Conservation (phyloP, 2,329 filamentous ascomycete species). For the Alternaria arbusti region DNA sequence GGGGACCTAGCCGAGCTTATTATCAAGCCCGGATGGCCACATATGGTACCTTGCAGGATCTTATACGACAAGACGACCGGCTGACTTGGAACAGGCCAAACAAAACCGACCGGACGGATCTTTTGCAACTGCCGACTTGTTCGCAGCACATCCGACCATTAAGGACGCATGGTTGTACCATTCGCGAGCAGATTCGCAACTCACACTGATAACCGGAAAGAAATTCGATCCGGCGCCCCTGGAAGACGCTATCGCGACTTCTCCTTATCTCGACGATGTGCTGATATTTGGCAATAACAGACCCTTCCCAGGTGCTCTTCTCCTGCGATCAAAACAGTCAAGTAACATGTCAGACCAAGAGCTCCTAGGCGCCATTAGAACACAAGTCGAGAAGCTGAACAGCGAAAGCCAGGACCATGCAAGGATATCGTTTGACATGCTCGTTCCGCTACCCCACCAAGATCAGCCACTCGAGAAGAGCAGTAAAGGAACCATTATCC, state of each 20-base stretch:
- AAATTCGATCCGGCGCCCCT: slow-evolving; percentile 71
- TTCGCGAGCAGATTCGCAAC: slow-evolving; percentile 65
- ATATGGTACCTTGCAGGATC: slow-evolving; percentile 46
- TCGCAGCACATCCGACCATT: slow-evolving; percentile 61
- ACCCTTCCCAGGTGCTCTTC: slow-evolving; percentile 62
- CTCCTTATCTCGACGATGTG: slow-evolving; percentile 58
- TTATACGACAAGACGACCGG: neutral
- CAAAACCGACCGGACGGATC: slow-evolving; percentile 65
- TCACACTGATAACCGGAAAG: slow-evolving; percentile 70
- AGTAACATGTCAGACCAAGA: slow-evolving; percentile 41
- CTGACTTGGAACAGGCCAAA: slow-evolving; percentile 51
- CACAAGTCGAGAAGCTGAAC: slow-evolving; percentile 58
- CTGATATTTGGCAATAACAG: slow-evolving; percentile 67
- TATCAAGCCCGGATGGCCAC: slow-evolving; percentile 63
- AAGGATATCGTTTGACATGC: slow-evolving; percentile 58
- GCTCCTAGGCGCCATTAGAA: slow-evolving; percentile 53
- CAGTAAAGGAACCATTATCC: slow-evolving; percentile 67
- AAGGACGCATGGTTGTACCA: slow-evolving; percentile 67
- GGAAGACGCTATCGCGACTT: slow-evolving; percentile 61
- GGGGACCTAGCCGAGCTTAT: slow-evolving; percentile 60
- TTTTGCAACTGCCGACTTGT: slow-evolving; percentile 69
- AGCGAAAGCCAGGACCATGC: slow-evolving; percentile 58
- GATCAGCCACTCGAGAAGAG: slow-evolving; percentile 60
- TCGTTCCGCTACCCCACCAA: slow-evolving; percentile 54
- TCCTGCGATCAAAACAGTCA: slow-evolving; percentile 55